Percentiles rank a stretch among this genome's conserved stretches.
phyloP scores from a whole-genome alignment of 306 rosid genomes.

The Corylus avellana region DNA sequence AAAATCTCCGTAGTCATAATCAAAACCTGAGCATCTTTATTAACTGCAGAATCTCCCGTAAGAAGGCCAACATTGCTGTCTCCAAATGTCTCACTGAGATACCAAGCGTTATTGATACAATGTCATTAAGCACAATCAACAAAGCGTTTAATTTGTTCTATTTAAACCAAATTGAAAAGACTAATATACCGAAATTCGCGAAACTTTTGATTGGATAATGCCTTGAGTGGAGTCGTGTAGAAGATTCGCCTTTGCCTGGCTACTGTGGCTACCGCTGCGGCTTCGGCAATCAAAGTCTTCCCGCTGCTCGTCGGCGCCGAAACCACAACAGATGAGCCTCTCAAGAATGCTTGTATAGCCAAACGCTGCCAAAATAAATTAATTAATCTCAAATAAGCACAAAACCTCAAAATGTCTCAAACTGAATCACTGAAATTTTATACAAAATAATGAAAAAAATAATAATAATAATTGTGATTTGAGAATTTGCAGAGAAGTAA shows the following conservation, averaged over 20 bases:
- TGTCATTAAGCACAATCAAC: slow-evolving; percentile 12
- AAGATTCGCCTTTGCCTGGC: slow-evolving; percentile 74
- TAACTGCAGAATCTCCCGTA: slow-evolving; percentile 86
- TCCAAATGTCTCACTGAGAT: slow-evolving; percentile 81
- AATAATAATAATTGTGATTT: neutral
- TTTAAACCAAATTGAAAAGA: neutral
- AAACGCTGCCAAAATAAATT: slow-evolving; percentile 47
- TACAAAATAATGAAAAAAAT: neutral
- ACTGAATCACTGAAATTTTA: too few relatives aligned
- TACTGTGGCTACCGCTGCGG: slow-evolving; percentile 84
- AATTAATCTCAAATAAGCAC: neutral
- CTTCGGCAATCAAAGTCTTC: slow-evolving; percentile 93
- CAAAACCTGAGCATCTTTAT: slow-evolving; percentile 87
- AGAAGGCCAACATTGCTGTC: slow-evolving; percentile 88
- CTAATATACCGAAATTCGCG: slow-evolving; percentile 80
- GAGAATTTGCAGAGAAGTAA: neutral
- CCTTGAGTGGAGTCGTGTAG: slow-evolving; percentile 97
- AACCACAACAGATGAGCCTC: slow-evolving; percentile 93
- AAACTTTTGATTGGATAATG: slow-evolving; percentile 95
- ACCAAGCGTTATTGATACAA: slow-evolving; percentile 21
- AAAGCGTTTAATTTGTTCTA: neutral
- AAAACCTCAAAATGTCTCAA: neutral
- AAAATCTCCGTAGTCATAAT: slow-evolving; percentile 97
- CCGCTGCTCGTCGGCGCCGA: slow-evolving; percentile 99
- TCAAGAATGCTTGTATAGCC: slow-evolving; percentile 83